Conservation (phyloP, 73 alveolate species). For the Paramecium biaurelia region DNA sequence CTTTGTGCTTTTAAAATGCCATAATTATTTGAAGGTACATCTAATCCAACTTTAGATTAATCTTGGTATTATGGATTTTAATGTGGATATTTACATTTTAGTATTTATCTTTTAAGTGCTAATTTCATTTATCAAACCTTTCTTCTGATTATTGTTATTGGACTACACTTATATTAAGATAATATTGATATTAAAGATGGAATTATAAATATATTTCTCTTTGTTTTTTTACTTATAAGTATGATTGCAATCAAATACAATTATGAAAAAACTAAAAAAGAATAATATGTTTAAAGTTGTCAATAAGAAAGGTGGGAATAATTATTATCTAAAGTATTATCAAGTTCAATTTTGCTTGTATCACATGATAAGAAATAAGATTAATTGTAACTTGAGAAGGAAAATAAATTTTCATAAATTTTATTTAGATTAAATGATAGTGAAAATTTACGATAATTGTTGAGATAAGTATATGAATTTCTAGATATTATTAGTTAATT, state of each 20-base stretch:
- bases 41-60: not conserved
- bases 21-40: not conserved
- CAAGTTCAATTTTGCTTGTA: not conserved
- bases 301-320: constrained; percentile 15
- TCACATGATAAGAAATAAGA: not conserved
- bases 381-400: not conserved
- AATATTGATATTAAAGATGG: not conserved
- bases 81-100: not conserved
- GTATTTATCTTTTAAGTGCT: not conserved
- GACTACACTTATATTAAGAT: not conserved
- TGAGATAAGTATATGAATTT: not conserved
- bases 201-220: not conserved
- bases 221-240: not conserved
- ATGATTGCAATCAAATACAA: not conserved
- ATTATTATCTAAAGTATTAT: not conserved
- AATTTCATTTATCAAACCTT: not conserved
- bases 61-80: constrained; percentile 9
- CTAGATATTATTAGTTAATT: not conserved
- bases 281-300: not conserved
- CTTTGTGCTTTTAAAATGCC: not conserved
- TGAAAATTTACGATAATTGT: not conserved
- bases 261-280: constrained; percentile 14
- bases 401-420: not conserved
- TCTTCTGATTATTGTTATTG: not conserved
- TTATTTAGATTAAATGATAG: not conserved